Percentiles rank a stretch among this genome's conserved stretches.
Evolutionary conservation across 225 moss, liverwort and hornwort species (phyloP).

Genomic region (Antitrichia curtipendula): DNA sequence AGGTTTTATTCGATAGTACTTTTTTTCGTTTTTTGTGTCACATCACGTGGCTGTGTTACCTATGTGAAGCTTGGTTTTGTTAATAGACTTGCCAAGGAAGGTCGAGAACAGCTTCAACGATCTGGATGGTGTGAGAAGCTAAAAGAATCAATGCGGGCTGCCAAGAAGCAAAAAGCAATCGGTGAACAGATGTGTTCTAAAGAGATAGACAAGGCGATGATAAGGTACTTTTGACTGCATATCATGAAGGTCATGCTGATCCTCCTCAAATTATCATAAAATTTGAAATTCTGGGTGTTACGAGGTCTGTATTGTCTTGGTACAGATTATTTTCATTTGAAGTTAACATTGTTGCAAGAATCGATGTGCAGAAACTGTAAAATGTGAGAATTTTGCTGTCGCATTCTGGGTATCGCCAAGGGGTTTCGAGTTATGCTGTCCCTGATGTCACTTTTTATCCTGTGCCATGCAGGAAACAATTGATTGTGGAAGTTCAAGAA

Average conservation of each 20-base stretch:
- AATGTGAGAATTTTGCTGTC: not conserved
- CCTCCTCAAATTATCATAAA: not conserved
- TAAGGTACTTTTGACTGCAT: conserved; percentile 15
- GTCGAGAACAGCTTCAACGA: conserved; percentile 46
- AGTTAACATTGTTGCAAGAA: not conserved
- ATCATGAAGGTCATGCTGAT: not conserved
- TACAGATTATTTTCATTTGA: not conserved
- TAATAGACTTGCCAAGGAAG: conserved; percentile 46
- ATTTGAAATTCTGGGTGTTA: not conserved
- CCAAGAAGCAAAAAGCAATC: conserved; percentile 34
- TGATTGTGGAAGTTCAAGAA: conserved; percentile 63
- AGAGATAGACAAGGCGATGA: conserved; percentile 43
- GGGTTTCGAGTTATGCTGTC: not conserved
- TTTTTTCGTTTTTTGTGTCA: not conserved
- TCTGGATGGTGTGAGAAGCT: conserved; percentile 67
- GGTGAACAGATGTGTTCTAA: conserved; percentile 38
- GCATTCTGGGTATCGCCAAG: not conserved
- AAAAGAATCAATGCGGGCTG: conserved; percentile 57
- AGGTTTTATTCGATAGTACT: not conserved
- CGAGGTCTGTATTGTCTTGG: not conserved
- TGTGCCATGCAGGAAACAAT: conserved; percentile 43
- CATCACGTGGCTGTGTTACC: not conserved
- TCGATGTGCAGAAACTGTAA: not conserved
- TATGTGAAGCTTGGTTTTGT: not conserved
- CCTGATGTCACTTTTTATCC: not conserved